phyloP scores from a whole-genome alignment of 768 basidiomycete species.

The Mycena chlorophos region DNA sequence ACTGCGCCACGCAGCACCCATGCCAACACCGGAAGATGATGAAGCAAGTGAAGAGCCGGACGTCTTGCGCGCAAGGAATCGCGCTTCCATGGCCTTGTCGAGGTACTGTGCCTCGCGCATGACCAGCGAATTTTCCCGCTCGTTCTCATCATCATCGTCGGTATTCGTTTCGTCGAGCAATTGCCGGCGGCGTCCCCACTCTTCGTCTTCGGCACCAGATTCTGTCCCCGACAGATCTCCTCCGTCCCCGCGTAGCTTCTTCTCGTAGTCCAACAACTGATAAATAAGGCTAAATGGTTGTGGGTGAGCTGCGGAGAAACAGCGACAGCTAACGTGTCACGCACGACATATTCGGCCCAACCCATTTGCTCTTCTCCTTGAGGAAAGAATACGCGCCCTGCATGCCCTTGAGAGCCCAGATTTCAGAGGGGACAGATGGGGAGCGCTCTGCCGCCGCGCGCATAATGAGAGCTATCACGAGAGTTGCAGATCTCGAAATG shows the following conservation, averaged over 20 bases:
- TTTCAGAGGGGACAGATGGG: slow-evolving; percentile 66
- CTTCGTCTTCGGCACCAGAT: slow-evolving; percentile 69
- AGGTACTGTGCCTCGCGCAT: slow-evolving; percentile 80
- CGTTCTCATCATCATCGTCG: slow-evolving; percentile 49
- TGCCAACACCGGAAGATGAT: slow-evolving; percentile 54
- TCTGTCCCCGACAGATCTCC: slow-evolving; percentile 52
- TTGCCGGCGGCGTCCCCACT: slow-evolving; percentile 73
- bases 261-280: slow-evolving; percentile 90
- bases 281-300: slow-evolving; percentile 72
- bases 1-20: slow-evolving; percentile 65
- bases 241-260: slow-evolving; percentile 55
- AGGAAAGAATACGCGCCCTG: slow-evolving; percentile 88
- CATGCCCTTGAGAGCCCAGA: slow-evolving; percentile 83
- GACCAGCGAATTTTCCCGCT: slow-evolving; percentile 55
- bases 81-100: slow-evolving; percentile 87
- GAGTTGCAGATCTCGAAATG: slow-evolving; percentile 86
- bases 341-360: slow-evolving; percentile 94
- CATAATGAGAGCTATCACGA: slow-evolving; percentile 92
- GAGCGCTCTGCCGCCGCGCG: slow-evolving; percentile 76
- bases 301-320: slow-evolving; percentile 9
- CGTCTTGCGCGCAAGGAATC: slow-evolving; percentile 70
- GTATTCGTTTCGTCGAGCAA: slow-evolving; percentile 57
- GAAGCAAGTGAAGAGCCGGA: slow-evolving; percentile 67
- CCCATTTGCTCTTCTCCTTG: slow-evolving; percentile 83
- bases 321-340: slow-evolving; percentile 35